Evolutionary conservation across 1,284 basidiomycete species (phyloP).

Genomic region (Moesziomyces globuligerus): DNA sequence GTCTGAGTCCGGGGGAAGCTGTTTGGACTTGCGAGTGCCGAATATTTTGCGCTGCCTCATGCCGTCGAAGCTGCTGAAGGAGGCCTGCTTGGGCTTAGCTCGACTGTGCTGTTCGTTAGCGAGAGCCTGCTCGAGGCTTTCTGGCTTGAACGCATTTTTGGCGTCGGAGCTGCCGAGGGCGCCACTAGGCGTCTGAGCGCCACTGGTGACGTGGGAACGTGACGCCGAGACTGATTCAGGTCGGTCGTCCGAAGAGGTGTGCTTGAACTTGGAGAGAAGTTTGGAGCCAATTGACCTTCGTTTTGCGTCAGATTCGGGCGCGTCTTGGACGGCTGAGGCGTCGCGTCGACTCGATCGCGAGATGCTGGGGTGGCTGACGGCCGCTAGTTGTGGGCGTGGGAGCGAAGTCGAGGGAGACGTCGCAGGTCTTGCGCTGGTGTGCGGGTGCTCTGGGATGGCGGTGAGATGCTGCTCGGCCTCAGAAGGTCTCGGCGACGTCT

Average conservation of each 20-base stretch:
- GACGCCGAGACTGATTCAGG: background rate
- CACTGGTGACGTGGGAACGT: slow-evolving; percentile 16
- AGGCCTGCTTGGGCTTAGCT: slow-evolving; percentile 10
- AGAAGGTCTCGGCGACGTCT: background rate
- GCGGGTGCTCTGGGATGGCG: slow-evolving; percentile 25
- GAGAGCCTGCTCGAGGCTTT: slow-evolving; percentile 21
- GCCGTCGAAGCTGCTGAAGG: slow-evolving; percentile 14
- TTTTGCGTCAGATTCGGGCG: slow-evolving; percentile 2
- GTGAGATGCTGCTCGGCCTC: slow-evolving; percentile 8
- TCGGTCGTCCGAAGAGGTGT: slow-evolving; percentile 8
- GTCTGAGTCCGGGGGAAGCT: slow-evolving; percentile 7
- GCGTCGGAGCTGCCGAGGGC: background rate
- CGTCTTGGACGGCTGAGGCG: background rate
- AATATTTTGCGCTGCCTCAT: slow-evolving; percentile 17
- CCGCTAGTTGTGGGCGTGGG: slow-evolving; percentile 6
- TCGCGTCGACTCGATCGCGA: background rate
- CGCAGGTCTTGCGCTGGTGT: slow-evolving; percentile 4
- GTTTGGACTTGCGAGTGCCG: slow-evolving; percentile 7
- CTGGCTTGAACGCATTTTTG: slow-evolving; percentile 2
- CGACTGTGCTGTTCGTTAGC: slow-evolving; percentile 19
- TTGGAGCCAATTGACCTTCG: slow-evolving; percentile 42
- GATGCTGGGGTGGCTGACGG: slow-evolving; percentile 10
- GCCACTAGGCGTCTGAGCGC: slow-evolving; percentile 12
- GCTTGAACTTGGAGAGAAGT: slow-evolving; percentile 34
- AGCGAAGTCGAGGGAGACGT: background rate